Evolutionary conservation across 2,329 filamentous ascomycete genomes (phyloP).

Genomic region (Blumeria hordei): DNA sequence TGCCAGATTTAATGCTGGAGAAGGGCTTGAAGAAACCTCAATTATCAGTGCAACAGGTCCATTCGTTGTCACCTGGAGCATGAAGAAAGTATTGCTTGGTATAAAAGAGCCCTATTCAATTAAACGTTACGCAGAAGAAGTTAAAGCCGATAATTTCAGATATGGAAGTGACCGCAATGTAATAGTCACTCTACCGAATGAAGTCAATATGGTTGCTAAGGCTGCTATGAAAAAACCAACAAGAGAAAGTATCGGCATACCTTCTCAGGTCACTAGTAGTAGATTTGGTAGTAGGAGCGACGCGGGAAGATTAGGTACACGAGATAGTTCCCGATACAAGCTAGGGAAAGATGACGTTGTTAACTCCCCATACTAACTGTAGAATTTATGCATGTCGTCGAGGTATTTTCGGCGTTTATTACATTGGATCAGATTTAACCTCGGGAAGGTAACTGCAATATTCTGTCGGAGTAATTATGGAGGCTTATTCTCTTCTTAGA

Average conservation of each 20-base stretch:
- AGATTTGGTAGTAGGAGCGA: slow-evolving; percentile 20
- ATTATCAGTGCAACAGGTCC: slow-evolving; percentile 94
- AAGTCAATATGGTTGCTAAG: slow-evolving; percentile 93
- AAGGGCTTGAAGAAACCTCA: slow-evolving; percentile 60
- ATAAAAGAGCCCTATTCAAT: slow-evolving; percentile 81
- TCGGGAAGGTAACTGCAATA: no score
- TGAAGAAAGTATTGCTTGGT: slow-evolving; percentile 69
- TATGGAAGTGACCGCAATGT: slow-evolving; percentile 95
- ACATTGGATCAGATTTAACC: no score
- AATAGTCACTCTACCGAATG: slow-evolving; percentile 86
- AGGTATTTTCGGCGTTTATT: no score
- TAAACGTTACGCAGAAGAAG: slow-evolving; percentile 84
- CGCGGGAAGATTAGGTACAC: slow-evolving; percentile 25
- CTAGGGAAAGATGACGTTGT: slow-evolving; percentile 66
- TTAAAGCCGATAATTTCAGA: slow-evolving; percentile 97
- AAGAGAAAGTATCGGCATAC: slow-evolving; percentile 59
- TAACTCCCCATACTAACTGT: slow-evolving; percentile 32
- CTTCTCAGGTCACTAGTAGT: slow-evolving; percentile 21
- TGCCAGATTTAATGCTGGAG: slow-evolving; percentile 80
- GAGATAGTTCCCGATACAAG: slow-evolving; percentile 39
- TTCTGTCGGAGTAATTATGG: no score
- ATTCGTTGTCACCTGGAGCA: slow-evolving; percentile 87
- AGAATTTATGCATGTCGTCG: no score
- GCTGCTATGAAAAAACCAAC: slow-evolving; percentile 68
- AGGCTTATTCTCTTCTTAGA: no score